Evolutionary conservation across 192 early-diverging fungal genomes (phyloP), one percentile per base, ranked within the genome.

Genomic region (Cladochytrium replicatum): DNA sequence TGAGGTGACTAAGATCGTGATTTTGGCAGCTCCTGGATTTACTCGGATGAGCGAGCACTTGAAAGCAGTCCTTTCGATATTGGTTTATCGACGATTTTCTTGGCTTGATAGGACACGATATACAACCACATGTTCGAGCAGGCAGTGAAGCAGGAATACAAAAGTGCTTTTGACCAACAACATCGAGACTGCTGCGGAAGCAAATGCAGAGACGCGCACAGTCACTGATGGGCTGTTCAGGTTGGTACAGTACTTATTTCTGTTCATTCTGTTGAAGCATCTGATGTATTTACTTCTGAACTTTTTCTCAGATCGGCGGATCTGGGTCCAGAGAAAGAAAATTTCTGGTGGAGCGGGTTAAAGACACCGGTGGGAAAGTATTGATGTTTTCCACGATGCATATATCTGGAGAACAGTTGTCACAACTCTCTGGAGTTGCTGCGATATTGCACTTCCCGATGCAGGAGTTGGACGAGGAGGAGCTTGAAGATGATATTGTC

Each of bases 11-110:
- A 99, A 97, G 55, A 91, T 86, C n/a, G 71, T 97, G 9, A 90
- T 99, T 42, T 58, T 99, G 13, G 92, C 88, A 29, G 94, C 91
- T 60, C 96, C 96, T 24, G 96, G 93, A 28, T 99, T 96, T 77
- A n/a, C n/a, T n/a, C n/a, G n/a, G n/a, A n/a, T n/a, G n/a, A n/a
- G n/a, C n/a, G n/a, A n/a, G n/a, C n/a, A n/a, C n/a, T 81, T 87
- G 13, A 85, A 82, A 77, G 83, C 84, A 66, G 30, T 31, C 15
- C 8, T 11, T 22, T 24, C 32, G 13, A 22, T 46, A 19, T 19
- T 21, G 2, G 27, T n/a, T n/a, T n/a, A n/a, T n/a, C n/a, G n/a
- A n/a, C n/a, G n/a, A n/a, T n/a, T n/a, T n/a, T 9, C 11, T 26
- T 48, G 15, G 24, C 15, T 26, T 17, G 64, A 29, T 62, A 91